Conservation (phyloP, 495 filamentous ascomycete genomes). For the Paragyromitra xinjiangensis region DNA sequence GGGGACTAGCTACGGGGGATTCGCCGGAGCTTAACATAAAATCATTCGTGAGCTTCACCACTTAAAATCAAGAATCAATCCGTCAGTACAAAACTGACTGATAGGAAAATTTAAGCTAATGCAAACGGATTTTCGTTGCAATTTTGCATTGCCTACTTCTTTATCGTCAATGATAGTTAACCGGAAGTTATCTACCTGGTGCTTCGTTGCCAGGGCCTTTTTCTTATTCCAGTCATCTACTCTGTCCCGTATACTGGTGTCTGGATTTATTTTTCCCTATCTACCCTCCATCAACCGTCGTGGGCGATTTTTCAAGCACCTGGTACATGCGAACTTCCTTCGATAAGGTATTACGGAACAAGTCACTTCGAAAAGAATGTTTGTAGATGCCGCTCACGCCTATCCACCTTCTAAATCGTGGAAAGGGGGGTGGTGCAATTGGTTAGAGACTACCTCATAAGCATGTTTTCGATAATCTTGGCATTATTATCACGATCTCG, state of each 20-base stretch:
- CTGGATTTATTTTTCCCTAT: neutral
- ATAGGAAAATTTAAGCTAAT: neutral
- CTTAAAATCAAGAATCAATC: neutral
- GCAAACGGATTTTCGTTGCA: neutral
- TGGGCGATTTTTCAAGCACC: neutral
- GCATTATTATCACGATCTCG: neutral
- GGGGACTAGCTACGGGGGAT: neutral
- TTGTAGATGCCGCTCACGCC: neutral
- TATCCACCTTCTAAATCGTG: neutral
- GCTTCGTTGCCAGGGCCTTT: neutral
- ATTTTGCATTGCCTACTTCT: neutral
- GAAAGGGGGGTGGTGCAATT: neutral
- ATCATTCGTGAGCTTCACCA: neutral
- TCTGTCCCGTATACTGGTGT: neutral
- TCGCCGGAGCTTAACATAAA: neutral
- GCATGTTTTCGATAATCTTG: slow-evolving; percentile 1
- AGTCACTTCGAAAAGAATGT: neutral
- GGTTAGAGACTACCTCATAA: neutral
- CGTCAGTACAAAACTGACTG: neutral
- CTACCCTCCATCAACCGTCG: neutral
- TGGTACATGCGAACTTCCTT: neutral
- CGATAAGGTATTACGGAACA: neutral
- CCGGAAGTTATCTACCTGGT: neutral
- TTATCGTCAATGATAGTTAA: neutral
- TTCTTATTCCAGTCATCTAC: neutral